phyloP scores from a whole-genome alignment of 2,329 filamentous ascomycete genomes.

The Xylaria sp. region DNA sequence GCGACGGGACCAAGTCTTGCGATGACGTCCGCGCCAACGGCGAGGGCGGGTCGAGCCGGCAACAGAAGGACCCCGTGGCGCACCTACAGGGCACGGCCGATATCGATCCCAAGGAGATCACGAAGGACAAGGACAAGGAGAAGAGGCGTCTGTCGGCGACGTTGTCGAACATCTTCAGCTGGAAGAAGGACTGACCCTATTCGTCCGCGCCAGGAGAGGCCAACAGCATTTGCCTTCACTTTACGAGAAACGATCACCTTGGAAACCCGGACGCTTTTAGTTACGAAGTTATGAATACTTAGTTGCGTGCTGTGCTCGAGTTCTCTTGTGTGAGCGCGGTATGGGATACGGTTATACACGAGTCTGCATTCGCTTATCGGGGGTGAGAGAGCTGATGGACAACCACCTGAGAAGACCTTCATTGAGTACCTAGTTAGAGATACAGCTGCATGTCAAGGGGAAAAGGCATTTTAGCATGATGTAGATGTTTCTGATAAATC shows the following conservation, averaged over 20 bases:
- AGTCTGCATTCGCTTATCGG: no score
- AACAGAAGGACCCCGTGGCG: constrained; percentile 34
- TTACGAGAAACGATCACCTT: neutral
- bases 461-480: neutral
- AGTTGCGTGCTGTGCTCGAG: no score
- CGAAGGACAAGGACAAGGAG: constrained; percentile 15
- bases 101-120: constrained; percentile 27
- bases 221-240: neutral
- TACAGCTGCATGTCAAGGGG: neutral
- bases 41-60: constrained; percentile 14
- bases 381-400: neutral
- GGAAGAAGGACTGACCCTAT: constrained; percentile 28
- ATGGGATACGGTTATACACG: no score
- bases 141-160: constrained; percentile 27
- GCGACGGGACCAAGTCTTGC: constrained; percentile 12
- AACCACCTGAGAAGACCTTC: neutral
- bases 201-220: neutral
- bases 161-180: constrained; percentile 28
- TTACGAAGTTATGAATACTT: no score
- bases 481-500: neutral
- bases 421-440: neutral
- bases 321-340: no score
- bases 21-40: constrained; percentile 7
- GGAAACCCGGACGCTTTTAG: no score
- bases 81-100: constrained; percentile 41